A percentile compares a stretch with the other conserved stretches of the same genome.
Conservation (phyloP, 2,329 filamentous ascomycete species). For the Cyphellophora attinorum region DNA sequence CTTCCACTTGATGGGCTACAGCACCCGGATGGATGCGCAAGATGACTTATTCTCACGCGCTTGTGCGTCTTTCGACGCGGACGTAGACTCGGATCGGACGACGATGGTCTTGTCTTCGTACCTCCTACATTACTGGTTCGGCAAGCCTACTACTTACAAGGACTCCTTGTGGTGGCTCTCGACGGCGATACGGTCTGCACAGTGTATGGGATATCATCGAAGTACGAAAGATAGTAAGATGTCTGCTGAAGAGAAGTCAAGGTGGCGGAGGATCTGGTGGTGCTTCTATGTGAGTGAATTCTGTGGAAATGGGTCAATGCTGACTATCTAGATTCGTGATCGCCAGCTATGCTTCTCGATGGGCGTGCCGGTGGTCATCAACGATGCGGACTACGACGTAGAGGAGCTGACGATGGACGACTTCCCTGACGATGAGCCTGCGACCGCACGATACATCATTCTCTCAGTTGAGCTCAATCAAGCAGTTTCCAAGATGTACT, state of each 20-base stretch:
- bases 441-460: background rate
- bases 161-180: slow-evolving; percentile 43
- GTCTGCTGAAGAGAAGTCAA: slow-evolving; percentile 20
- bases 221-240: slow-evolving; percentile 3
- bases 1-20: slow-evolving; percentile 36
- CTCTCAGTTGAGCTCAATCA: background rate
- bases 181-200: slow-evolving; percentile 41
- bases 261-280: slow-evolving; percentile 46
- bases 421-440: slow-evolving; percentile 1
- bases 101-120: slow-evolving; percentile 43
- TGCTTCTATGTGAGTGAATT: slow-evolving; percentile 34
- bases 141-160: slow-evolving; percentile 38
- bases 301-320: background rate
- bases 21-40: slow-evolving; percentile 41
- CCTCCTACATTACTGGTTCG: slow-evolving; percentile 47
- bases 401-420: slow-evolving; percentile 5
- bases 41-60: slow-evolving; percentile 41
- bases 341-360: slow-evolving; percentile 36
- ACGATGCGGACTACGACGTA: slow-evolving; percentile 8
- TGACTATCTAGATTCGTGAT: slow-evolving; percentile 30
- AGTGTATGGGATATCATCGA: slow-evolving; percentile 18
- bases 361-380: slow-evolving; percentile 3
- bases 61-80: slow-evolving; percentile 43
- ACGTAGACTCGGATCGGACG: slow-evolving; percentile 43
- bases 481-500: slow-evolving; percentile 5